These are phyloP conservation scores for Acanthamoeba divionensis DNA, from an alignment of 208 protist genomes.

Conservation along the genomic window DNA sequence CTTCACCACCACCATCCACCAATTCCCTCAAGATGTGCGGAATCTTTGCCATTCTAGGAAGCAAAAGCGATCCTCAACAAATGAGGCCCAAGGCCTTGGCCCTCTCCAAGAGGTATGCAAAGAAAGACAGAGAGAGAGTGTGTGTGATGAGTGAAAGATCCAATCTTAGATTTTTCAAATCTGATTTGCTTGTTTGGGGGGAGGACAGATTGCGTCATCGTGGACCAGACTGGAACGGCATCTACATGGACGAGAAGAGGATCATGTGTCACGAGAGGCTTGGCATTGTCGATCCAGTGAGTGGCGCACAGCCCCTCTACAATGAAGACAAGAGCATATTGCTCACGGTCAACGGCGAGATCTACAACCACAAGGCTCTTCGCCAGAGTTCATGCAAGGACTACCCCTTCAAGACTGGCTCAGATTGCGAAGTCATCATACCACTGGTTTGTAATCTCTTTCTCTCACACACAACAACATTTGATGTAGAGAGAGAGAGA, in stretches of 20 bases:
- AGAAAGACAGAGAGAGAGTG: too few relatives aligned
- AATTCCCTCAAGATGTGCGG: constrained; percentile 75
- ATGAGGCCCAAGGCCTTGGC: constrained; percentile 62
- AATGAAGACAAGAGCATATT: constrained; percentile 59
- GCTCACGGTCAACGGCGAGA: constrained; percentile 88
- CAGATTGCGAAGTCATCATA: constrained; percentile 86
- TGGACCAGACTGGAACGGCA: constrained; percentile 82
- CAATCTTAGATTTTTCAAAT: too few relatives aligned
- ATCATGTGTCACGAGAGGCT: constrained; percentile 80
- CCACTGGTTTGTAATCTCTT: constrained; percentile 55
- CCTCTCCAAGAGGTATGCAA: constrained; percentile 59
- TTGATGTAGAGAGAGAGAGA: neutral
- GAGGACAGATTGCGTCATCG: constrained; percentile 72
- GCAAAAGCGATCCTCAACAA: constrained; percentile 3
- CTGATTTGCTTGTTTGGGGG: too few relatives aligned
- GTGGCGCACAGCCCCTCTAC: constrained; percentile 79
- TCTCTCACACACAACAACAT: neutral
- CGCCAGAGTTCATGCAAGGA: constrained; percentile 49
- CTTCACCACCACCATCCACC: too few relatives aligned
- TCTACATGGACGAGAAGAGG: constrained; percentile 61
- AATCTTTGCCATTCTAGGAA: constrained; percentile 75
- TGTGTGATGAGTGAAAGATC: neutral
- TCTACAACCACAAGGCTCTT: constrained; percentile 87
- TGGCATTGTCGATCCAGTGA: constrained; percentile 79
- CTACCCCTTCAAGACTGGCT: constrained; percentile 78